Evolutionary conservation across 2,329 filamentous ascomycete species (phyloP).

Genomic region (Alternaria sp.): DNA sequence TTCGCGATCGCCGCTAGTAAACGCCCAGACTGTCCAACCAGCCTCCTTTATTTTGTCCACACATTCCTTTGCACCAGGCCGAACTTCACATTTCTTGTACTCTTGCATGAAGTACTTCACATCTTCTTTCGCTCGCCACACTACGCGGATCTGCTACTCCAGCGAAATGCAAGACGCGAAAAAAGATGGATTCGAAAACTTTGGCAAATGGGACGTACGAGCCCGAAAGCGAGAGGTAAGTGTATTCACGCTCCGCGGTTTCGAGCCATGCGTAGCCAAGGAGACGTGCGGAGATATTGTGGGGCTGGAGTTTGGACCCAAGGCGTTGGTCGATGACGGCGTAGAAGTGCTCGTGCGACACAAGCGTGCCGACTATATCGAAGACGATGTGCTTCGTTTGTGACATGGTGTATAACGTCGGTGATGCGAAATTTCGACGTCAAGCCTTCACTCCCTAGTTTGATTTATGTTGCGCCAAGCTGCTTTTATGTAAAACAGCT

Average conservation of each 20-base stretch:
- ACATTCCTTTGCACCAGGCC: conserved; percentile 55
- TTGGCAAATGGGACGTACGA: conserved; percentile 56
- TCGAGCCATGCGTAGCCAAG: conserved; percentile 61
- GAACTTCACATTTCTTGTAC: conserved; percentile 46
- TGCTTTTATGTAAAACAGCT: background rate
- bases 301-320: conserved; percentile 52
- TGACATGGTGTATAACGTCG: background rate
- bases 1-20: conserved; percentile 62
- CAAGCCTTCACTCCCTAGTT: background rate
- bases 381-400: conserved; percentile 27
- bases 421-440: background rate
- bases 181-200: conserved; percentile 58
- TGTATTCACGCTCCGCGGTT: conserved; percentile 60
- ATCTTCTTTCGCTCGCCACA: conserved; percentile 56
- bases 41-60: conserved; percentile 55
- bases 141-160: conserved; percentile 56
- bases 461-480: too few species aligned
- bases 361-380: conserved; percentile 62
- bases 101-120: conserved; percentile 51
- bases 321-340: conserved; percentile 54
- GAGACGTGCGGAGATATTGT: conserved; percentile 54
- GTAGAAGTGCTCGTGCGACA: conserved; percentile 58
- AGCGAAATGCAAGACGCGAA: conserved; percentile 56
- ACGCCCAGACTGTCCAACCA: conserved; percentile 64
- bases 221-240: conserved; percentile 57